These are phyloP conservation scores for Tagetes erecta DNA, from an alignment of 129 eudicot species.

Conservation along the genomic window DNA sequence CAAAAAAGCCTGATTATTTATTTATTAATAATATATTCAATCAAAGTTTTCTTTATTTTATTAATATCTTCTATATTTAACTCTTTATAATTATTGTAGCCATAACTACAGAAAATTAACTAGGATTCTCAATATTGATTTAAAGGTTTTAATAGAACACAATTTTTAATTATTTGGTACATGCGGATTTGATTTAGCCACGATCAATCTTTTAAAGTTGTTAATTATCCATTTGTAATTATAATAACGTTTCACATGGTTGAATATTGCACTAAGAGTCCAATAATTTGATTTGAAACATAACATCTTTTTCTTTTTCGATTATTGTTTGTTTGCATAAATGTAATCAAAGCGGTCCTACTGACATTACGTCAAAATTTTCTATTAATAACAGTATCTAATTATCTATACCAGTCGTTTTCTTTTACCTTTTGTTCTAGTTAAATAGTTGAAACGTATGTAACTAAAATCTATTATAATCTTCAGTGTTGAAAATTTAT, in stretches of 20 bases:
- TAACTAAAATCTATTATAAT: neutral
- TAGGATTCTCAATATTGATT: neutral
- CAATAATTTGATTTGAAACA: conserved; percentile 10
- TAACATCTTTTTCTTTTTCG: neutral
- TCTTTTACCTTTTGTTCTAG: neutral
- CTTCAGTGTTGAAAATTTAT: neutral
- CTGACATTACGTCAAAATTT: neutral
- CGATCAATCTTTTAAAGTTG: neutral
- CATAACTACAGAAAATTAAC: neutral
- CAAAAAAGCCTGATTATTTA: conserved; percentile 35
- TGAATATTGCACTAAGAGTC: neutral
- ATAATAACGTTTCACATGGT: conserved; percentile 3
- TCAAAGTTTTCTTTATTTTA: neutral
- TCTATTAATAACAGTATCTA: neutral
- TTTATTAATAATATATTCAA: neutral
- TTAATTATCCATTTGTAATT: neutral
- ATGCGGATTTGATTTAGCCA: neutral
- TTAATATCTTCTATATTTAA: neutral
- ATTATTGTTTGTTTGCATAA: neutral
- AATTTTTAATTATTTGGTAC: neutral
- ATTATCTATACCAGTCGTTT: neutral
- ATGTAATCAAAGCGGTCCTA: neutral
- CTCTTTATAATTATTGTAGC: neutral
- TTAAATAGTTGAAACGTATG: neutral
- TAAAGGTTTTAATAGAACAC: neutral